A percentile compares a stretch with the other conserved stretches of the same genome.
phyloP scores from a whole-genome alignment of 306 rosid genomes.

The Arachis hypogaea region DNA sequence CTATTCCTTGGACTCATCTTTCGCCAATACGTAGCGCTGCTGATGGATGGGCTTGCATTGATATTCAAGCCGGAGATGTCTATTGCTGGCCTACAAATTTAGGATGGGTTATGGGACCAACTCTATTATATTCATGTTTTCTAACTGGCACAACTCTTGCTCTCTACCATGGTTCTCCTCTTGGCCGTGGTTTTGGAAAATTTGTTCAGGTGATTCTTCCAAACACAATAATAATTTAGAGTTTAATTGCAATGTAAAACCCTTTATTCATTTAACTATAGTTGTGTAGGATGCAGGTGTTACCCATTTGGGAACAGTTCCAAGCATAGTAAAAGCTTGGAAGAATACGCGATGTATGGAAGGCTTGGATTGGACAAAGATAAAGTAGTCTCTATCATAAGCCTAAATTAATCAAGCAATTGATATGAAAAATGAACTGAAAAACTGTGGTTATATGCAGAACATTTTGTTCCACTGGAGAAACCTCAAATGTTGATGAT shows the following conservation, averaged over 20 bases:
- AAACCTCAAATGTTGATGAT: slow-evolving; percentile 83
- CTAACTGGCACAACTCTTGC: slow-evolving; percentile 85
- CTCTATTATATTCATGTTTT: slow-evolving; percentile 67
- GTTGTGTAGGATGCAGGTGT: slow-evolving; percentile 88
- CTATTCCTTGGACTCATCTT: slow-evolving; percentile 95
- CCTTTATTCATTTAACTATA: slow-evolving; percentile 19
- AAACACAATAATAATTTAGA: neutral
- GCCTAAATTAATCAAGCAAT: slow-evolving; percentile 8
- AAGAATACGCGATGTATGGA: slow-evolving; percentile 80
- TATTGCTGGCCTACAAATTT: slow-evolving; percentile 91
- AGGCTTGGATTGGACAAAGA: slow-evolving; percentile 92
- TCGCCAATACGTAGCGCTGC: slow-evolving; percentile 77
- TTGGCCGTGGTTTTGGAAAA: slow-evolving; percentile 83
- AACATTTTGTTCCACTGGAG: slow-evolving; percentile 73
- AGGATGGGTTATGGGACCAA: slow-evolving; percentile 96
- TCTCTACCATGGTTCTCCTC: slow-evolving; percentile 95
- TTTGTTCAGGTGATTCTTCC: slow-evolving; percentile 77
- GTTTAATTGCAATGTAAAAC: no score
- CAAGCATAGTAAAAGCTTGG: slow-evolving; percentile 94
- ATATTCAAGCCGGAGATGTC: slow-evolving; percentile 69
- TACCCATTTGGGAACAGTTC: slow-evolving; percentile 92
- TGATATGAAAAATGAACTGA: slow-evolving; percentile 30
- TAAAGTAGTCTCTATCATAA: slow-evolving; percentile 56
- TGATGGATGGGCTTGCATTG: slow-evolving; percentile 74
- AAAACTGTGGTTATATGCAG: slow-evolving; percentile 49